phyloP scores from a whole-genome alignment of 208 protist species.

The Acanthamoeba castellanii region DNA sequence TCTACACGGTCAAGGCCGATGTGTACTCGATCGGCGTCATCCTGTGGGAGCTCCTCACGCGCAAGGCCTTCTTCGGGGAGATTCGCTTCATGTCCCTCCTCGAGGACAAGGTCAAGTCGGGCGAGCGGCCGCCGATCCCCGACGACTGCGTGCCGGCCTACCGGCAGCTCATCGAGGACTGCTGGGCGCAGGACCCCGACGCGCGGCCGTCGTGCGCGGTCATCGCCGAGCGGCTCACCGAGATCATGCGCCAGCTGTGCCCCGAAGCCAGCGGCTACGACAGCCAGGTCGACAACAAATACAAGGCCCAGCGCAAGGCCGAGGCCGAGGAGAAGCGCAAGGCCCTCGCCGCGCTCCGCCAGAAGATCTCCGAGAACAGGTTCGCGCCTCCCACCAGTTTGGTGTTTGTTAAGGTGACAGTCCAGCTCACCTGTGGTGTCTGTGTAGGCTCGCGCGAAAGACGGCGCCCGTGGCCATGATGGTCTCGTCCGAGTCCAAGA shows the following conservation, averaged over 20 bases:
- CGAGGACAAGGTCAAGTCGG: neutral
- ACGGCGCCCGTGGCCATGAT: neutral
- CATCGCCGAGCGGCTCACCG: neutral
- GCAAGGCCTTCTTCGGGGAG: constrained; percentile 24
- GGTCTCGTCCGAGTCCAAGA: no score
- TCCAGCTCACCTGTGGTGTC: no score
- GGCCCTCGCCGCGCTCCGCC: no score
- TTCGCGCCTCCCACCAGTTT: no score
- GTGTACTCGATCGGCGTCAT: constrained; percentile 50
- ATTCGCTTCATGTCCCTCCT: constrained; percentile 17
- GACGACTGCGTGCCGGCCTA: neutral
- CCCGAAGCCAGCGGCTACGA: neutral
- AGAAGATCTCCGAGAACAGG: neutral
- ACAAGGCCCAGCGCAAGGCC: neutral
- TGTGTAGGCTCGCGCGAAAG: no score
- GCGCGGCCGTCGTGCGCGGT: neutral
- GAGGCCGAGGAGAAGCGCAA: neutral
- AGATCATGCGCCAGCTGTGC: neutral
- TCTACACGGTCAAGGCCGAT: constrained; percentile 39
- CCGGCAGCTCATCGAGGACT: neutral
- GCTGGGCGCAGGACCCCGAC: neutral
- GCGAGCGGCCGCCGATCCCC: neutral
- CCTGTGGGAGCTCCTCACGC: constrained; percentile 57
- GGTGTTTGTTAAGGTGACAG: neutral
- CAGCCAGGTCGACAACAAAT: neutral